Base-by-base conservation (phyloP, 768 basidiomycete species). In the Phallus indusiatus region DNA sequence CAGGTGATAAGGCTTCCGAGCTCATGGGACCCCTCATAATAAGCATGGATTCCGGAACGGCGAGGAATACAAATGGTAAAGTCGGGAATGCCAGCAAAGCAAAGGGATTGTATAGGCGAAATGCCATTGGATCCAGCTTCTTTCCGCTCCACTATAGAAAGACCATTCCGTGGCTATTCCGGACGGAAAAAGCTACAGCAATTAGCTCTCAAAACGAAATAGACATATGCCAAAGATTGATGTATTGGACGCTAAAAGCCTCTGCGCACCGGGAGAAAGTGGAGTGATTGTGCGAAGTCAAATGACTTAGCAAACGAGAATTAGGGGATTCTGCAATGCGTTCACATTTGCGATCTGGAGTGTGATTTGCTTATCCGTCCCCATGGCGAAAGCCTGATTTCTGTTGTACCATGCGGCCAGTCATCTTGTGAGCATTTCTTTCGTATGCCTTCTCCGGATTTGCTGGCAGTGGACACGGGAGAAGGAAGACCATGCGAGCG, bases 81-180 rank as follows among this genome's bases (percentile, higher is more conserved):
- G 37, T 11, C n/a, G 22, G 20, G 16, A 37, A n/a, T 59, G 57
- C 57, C 57, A 59, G 57, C 57, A 53, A 59, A 58, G 21, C 24
- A 12, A 34, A 46, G 20, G 33, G 14, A 35, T 34, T 17, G 18
- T 52, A 52, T 52, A 52, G 56, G 18, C 8, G 56, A 9, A 33
- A 51, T 35, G 21, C 57, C n/a, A 53, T 51, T 59, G 49, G 57
- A 18, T 28, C 21, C 14, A 21, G 11, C 33, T 22, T n/a, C 48
- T 33, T 17, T 35, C 48, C 33, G 48, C 52, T 59, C 57, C 57
- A 28, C 35, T 20, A 59, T 24, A 6, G 18, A 51, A n/a, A 42
- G 42, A 5, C 42, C 14, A 42, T 42, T 42, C 42, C 42, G 42
- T 42, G 42, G 42, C 42, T 42, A 42, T 42, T 42, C 42, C 42